Evolutionary conservation across 73 alveolate genomes (phyloP).

Genomic region (Paramecium pentaurelia): DNA sequence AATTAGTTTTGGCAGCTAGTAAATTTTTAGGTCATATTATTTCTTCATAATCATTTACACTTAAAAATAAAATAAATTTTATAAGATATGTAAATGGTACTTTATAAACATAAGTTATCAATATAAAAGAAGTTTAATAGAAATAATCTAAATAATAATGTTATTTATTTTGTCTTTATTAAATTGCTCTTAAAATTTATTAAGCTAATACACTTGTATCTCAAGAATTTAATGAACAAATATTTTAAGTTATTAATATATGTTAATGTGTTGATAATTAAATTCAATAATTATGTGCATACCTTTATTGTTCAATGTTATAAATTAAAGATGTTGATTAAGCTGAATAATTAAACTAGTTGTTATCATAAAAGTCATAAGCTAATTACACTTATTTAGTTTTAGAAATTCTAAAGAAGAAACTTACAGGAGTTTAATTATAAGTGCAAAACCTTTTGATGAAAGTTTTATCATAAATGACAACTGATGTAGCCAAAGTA

Average conservation of each 20-base stretch:
- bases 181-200: background rate
- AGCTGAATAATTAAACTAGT: background rate
- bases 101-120: background rate
- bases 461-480: background rate
- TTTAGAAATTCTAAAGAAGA: background rate
- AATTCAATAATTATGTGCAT: background rate
- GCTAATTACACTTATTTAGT: background rate
- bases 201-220: background rate
- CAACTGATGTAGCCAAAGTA: slow-evolving; percentile 8
- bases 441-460: background rate
- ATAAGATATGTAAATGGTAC: background rate
- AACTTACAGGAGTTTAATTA: background rate
- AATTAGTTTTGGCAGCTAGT: background rate
- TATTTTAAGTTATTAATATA: background rate
- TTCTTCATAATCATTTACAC: background rate
- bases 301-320: background rate
- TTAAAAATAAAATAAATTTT: slow-evolving; percentile 10
- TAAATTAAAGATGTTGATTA: background rate
- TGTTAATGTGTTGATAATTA: background rate
- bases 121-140: background rate
- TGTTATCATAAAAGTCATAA: background rate
- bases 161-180: background rate
- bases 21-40: slow-evolving; percentile 35
- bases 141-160: background rate
- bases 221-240: slow-evolving; percentile 6